Evolutionary conservation across 129 eudicot species (phyloP), one percentile per base, ranked within the genome.

Genomic region (Deinandra increscens): DNA sequence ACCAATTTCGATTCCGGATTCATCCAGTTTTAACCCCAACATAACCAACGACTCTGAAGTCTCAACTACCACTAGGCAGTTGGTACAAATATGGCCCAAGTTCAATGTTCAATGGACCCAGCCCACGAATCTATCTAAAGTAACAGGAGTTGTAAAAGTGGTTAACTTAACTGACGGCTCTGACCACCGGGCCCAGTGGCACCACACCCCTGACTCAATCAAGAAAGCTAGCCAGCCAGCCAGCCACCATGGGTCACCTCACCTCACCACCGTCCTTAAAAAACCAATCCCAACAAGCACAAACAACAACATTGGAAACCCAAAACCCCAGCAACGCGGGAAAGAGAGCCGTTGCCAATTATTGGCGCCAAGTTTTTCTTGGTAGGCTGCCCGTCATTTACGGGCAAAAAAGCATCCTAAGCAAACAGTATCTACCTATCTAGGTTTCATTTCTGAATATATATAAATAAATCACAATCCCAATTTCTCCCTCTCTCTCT

Each of bases 281-380:
- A 22, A 46, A 54, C 77, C 72, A 70, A 64, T 62, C 77, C 53
- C 69, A 58, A 73, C 50, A 12, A 69, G 7, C 39, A 67, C 8
- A 46, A 67, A 18, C 20, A n/a, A n/a, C n/a, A 26, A 3, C 64
- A 64, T 58, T 58, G 64, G 64, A 44, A 72, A 66, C 42, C 11
- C 39, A 20, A 46, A 69, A 73, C 17, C 12, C 5, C 14, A 6
- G 5, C 1, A 26, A 26, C 80, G 94, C 87, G 89, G 89, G 89
- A 83, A 78, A n/a, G 31, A 70, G 82, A 83, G 84, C 84, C 86
- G 93, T 81, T 81, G 72, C 14, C 0, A 77, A 69, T 68, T 12
- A 38, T 69, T 69, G 61, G 64, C 75, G 64, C 71, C 58, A 70
- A 74, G 38, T 14, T 41, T 54, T 42, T 72, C 38, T 38, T 64